These are phyloP conservation scores for Phytopythium ostracodes DNA, from an alignment of 352 stramenopile genomes.

Conservation along the genomic window DNA sequence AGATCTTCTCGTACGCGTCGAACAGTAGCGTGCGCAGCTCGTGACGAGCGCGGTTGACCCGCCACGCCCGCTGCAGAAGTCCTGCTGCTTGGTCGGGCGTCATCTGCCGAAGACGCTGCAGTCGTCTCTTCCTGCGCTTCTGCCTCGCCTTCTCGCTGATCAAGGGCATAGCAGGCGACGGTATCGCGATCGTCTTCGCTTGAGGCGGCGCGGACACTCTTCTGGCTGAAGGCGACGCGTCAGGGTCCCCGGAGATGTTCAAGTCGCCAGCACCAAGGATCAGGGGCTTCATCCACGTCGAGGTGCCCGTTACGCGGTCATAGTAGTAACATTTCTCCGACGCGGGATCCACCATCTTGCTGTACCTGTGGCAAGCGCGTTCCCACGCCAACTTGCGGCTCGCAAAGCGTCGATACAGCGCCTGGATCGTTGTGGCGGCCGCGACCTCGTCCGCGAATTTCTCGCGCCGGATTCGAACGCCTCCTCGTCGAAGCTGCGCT, in stretches of 20 bases:
- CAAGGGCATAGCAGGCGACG: slow-evolving; percentile 13
- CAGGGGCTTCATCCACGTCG: slow-evolving; percentile 60
- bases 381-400: slow-evolving; percentile 40
- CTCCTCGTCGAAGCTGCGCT: slow-evolving; percentile 7
- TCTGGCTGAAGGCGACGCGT: slow-evolving; percentile 9
- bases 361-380: slow-evolving; percentile 39
- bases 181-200: background rate
- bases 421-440: slow-evolving; percentile 55
- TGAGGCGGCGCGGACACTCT: background rate
- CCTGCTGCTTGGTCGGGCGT: slow-evolving; percentile 50
- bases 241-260: slow-evolving; percentile 18
- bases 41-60: slow-evolving; percentile 27
- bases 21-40: slow-evolving; percentile 37
- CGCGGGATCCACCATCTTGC: slow-evolving; percentile 51
- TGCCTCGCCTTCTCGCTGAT: slow-evolving; percentile 50
- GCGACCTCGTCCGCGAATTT: slow-evolving; percentile 33
- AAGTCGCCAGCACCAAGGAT: slow-evolving; percentile 55
- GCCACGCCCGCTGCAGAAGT: slow-evolving; percentile 51
- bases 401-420: slow-evolving; percentile 48
- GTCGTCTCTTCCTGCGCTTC: slow-evolving; percentile 58
- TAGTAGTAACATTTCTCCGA: slow-evolving; percentile 59
- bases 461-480: slow-evolving; percentile 14
- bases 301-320: slow-evolving; percentile 37
- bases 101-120: slow-evolving; percentile 56
- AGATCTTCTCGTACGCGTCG: slow-evolving; percentile 72